Base-by-base conservation (phyloP, 257 asterid genomes). In the Ilex asprella region DNA sequence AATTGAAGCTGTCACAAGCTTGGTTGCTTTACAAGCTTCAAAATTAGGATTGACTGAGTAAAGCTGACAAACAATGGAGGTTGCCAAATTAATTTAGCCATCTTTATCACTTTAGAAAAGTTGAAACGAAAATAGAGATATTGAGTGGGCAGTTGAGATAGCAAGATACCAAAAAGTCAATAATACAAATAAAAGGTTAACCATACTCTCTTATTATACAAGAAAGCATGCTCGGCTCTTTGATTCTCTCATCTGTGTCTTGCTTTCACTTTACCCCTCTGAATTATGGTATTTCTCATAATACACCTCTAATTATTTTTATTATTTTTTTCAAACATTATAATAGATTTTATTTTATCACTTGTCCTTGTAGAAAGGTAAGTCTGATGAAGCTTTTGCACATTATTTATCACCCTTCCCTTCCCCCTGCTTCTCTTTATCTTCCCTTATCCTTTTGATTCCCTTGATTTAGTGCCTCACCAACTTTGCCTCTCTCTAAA, bases 131-230 rank as follows among this genome's bases (percentile, higher is more conserved):
- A 61, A 62, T 31, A 68, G 7, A 3, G 41, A 41, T 12, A 21
- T 12, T 15, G 1, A 50, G 65, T 60, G 5, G 72, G 69, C 64
- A 59, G 78, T 64, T 69, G 69, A 60, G 62, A 39, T 41, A 69
- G 59, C 75, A 50, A 3, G 32, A 58, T 53, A 68, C 59, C 55
- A 30, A 62, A 67, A 43, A 52, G 62, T 62, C 67, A 57, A 74
- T 62, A 0, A 69, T 62, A 53, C 58, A 55, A 16, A 8, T 35
- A 64, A 55, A 68, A 41, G 14, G 67, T 67, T 59, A 59, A 46
- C 43, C 54, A 29, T 59, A 30, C 35, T 58, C 39, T 21, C 27
- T 21, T 21, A 21, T 21, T 21, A 21, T 21, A 21, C 27, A 21
- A 21, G 27, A 21, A 21, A 21, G 27, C 27, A 21, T 21, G 27